phyloP scores from a whole-genome alignment of 1,284 basidiomycete genomes.

The Tetrapyrgos nigripes region DNA sequence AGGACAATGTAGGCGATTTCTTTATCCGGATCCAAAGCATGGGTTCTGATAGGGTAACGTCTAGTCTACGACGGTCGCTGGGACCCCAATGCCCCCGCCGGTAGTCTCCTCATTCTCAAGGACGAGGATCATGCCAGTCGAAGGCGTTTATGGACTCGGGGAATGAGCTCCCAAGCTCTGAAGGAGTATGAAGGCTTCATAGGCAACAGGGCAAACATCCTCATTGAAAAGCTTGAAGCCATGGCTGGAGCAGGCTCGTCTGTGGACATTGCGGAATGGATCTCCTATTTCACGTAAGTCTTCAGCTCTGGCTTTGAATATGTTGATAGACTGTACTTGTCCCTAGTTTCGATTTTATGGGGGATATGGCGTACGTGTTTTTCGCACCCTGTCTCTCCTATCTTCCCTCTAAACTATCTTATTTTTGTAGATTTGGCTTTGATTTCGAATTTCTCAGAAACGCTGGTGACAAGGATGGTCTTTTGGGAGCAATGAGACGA shows the following conservation, averaged over 20 bases:
- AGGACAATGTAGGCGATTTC: conserved; percentile 44
- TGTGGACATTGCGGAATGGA: conserved; percentile 51
- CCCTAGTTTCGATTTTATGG: conserved; percentile 65
- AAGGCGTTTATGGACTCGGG: conserved; percentile 59
- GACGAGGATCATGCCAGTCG: conserved; percentile 50
- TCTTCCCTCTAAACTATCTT: conserved; percentile 3
- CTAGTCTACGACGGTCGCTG: conserved; percentile 23
- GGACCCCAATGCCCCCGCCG: conserved; percentile 16
- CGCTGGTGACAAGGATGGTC: conserved; percentile 41
- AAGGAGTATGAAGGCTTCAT: conserved; percentile 57
- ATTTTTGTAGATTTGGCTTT: conserved; percentile 43
- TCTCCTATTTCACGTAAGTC: conserved; percentile 59
- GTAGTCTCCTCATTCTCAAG: conserved; percentile 24
- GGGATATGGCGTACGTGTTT: conserved; percentile 61
- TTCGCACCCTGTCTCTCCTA: neutral
- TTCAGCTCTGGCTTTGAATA: neutral
- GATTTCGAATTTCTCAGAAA: conserved; percentile 47
- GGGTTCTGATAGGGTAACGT: neutral
- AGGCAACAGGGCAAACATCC: conserved; percentile 40
- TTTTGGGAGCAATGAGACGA: conserved; percentile 43
- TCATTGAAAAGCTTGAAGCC: conserved; percentile 44
- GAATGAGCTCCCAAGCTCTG: conserved; percentile 50
- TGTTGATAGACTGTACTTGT: conserved; percentile 9
- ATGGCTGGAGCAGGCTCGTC: conserved; percentile 20
- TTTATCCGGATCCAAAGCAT: neutral